Conservation (phyloP, 805 yeast genomes). For the Wickerhamiella kurtzmanii region DNA sequence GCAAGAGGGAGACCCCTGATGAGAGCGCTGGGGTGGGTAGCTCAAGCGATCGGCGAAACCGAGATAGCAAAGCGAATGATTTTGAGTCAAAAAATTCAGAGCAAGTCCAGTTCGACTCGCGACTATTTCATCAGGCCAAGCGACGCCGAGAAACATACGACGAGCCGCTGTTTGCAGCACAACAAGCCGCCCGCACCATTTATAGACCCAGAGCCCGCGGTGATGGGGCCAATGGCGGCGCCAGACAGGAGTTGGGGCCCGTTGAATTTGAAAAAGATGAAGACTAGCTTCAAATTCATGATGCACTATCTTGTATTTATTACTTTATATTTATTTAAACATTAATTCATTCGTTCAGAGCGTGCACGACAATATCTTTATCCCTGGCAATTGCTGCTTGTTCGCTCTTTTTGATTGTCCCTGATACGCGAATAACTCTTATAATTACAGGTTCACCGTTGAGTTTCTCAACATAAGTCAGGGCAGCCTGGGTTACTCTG, state of each 20-base stretch:
- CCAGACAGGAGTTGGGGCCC: conserved; percentile 21
- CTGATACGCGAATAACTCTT: conserved; percentile 59
- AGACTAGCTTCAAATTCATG: background rate
- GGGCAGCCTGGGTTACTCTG: conserved; percentile 51
- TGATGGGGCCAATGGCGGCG: background rate
- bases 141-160: conserved; percentile 38
- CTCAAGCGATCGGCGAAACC: too few relatives aligned
- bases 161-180: conserved; percentile 41
- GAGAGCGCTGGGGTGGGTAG: too few relatives aligned
- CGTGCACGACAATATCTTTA: conserved; percentile 11
- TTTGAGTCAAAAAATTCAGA: conserved; percentile 26
- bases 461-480: conserved; percentile 34
- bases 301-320: background rate
- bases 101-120: conserved; percentile 44
- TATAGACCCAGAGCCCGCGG: conserved; percentile 34
- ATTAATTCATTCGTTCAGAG: background rate
- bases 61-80: conserved; percentile 41
- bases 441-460: conserved; percentile 40
- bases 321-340: too few relatives aligned
- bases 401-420: conserved; percentile 78
- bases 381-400: conserved; percentile 46
- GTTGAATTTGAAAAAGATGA: conserved; percentile 34
- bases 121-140: conserved; percentile 39
- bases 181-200: conserved; percentile 37
- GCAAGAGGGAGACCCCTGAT: conserved; percentile 31